These are phyloP conservation scores for Beauveria sp. DNA, from an alignment of 2,329 filamentous ascomycete genomes.

Conservation along the genomic window DNA sequence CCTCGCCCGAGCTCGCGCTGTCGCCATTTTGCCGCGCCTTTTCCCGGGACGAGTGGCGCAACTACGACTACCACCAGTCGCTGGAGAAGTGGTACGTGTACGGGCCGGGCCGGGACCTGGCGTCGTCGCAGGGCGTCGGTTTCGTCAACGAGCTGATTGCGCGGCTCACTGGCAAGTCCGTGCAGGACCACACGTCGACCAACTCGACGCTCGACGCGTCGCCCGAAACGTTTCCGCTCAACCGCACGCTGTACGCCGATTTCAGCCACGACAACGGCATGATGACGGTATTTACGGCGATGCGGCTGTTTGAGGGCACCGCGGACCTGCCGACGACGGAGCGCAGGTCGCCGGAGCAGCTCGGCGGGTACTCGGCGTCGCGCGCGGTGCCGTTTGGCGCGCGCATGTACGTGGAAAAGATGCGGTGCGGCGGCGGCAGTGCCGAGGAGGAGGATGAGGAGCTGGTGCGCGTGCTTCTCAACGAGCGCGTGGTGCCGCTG, in stretches of 20 bases:
- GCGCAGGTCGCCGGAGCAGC: conserved; percentile 41
- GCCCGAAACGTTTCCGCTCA: conserved; percentile 64
- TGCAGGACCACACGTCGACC: conserved; percentile 65
- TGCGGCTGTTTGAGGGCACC: conserved; percentile 70
- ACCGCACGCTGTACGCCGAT: conserved; percentile 67
- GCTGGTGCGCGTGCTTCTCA: conserved; percentile 71
- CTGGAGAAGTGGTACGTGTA: conserved; percentile 82
- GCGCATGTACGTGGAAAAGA: conserved; percentile 81
- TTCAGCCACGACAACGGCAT: conserved; percentile 92
- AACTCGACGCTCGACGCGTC: conserved; percentile 69
- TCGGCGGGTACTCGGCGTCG: conserved; percentile 63
- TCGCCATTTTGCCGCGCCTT: conserved; percentile 75
- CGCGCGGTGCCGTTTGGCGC: conserved; percentile 79
- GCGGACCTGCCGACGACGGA: conserved; percentile 42
- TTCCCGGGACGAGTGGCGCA: conserved; percentile 61
- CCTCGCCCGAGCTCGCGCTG: conserved; percentile 38
- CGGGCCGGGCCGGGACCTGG: conserved; percentile 67
- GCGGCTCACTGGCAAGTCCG: conserved; percentile 61
- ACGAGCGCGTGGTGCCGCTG: conserved; percentile 72
- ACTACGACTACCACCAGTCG: conserved; percentile 74
- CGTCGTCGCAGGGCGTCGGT: conserved; percentile 77
- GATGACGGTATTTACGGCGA: conserved; percentile 63
- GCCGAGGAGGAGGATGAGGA: conserved; percentile 41
- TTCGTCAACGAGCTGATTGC: conserved; percentile 84
- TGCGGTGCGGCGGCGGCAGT: conserved; percentile 50